Conservation (phyloP, 805 yeast species). For the Starmerella gropengiesseri region DNA sequence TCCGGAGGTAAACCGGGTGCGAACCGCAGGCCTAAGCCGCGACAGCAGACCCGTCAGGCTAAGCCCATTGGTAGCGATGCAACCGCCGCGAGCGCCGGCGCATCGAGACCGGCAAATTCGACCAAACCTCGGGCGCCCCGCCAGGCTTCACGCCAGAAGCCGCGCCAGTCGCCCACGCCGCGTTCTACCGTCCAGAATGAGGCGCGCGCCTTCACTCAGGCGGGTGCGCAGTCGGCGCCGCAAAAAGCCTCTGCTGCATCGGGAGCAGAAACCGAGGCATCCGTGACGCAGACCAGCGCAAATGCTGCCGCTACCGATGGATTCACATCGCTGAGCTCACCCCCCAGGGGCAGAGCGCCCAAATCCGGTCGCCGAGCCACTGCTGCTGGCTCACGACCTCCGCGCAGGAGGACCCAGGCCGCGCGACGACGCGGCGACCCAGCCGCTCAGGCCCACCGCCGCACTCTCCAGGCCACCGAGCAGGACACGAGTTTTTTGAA, state of each 20-base stretch:
- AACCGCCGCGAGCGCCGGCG: no score
- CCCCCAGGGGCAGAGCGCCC: neutral
- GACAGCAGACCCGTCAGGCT: neutral
- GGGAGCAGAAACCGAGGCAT: neutral
- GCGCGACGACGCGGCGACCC: neutral
- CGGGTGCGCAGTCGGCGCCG: no score
- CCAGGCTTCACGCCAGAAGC: no score
- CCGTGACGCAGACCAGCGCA: neutral
- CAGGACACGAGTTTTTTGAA: constrained; percentile 3
- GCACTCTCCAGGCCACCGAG: neutral
- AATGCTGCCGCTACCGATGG: no score
- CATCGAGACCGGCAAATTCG: no score
- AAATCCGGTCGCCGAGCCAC: neutral
- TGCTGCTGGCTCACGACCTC: neutral
- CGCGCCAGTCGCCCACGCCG: no score
- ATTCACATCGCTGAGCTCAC: neutral
- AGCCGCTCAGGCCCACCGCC: neutral
- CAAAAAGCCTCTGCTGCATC: neutral
- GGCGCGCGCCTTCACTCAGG: no score
- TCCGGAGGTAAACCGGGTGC: neutral
- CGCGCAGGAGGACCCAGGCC: neutral
- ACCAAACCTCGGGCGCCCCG: no score
- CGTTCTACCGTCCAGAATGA: no score
- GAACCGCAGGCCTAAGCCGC: neutral
- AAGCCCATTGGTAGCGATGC: no score